Base-by-base conservation (phyloP, 164 flowering plant species). In the Tinospora cordifolia region DNA sequence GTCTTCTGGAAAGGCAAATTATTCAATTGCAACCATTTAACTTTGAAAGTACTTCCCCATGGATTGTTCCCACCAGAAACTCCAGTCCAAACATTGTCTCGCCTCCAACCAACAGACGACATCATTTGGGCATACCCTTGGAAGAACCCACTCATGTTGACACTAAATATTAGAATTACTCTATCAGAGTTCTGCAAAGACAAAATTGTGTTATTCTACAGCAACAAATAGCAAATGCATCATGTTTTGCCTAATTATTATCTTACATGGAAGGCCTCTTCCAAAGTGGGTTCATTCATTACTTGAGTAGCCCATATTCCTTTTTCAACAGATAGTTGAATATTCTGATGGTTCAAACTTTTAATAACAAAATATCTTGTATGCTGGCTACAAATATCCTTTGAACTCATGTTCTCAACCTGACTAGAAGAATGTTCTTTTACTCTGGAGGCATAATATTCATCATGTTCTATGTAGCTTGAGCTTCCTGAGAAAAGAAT, bases 291-390 rank as follows among this genome's bases (percentile, higher is more conserved):
- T 81, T 92, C 98, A 83, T 92, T 92, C 93, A 90, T 88, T 67
- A 88, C 89, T 83, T 92, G 98, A 73, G 98, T 92, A 21, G 98
- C 98, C 98, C 98, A 92, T 60, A 92, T 90, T 75, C 92, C 98
- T 75, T 76, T 90, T 77, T 84, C 87, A 64, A 92, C 68, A 65
- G 98, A 90, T 65, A 87, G 80, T 79, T 87, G 87, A 68, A 92
- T 82, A 79, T 92, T 92, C 22, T 86, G 83, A 80, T 87, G 88
- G 73, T 83, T 90, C 82, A 92, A 86, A 83, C 98, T 92, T 81
- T 92, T 92, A 75, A 92, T 90, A 74, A 92, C 80, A 78, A 92
- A 92, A 80, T 90, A 90, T 84, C 92, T 90, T 72, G 86, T 71
- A 74, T 65, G 68, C 62, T 63, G 27, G 72, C 76, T 88, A 75